Evolutionary conservation across 1,284 basidiomycete genomes (phyloP).

Genomic region (Rhodotorula sp.): DNA sequence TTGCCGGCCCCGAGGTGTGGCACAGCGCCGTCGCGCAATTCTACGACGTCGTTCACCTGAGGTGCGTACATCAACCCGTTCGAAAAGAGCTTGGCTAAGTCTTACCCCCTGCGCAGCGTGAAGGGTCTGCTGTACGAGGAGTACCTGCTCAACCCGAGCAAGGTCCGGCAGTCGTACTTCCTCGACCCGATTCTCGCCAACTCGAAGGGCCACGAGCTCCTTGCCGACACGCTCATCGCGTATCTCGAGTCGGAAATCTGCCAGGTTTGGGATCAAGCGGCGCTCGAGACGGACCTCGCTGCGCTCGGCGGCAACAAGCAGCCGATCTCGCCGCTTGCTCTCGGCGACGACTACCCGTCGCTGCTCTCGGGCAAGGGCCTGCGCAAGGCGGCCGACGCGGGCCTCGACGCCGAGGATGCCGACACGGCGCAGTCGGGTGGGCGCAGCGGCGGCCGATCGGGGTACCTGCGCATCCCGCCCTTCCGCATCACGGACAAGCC

Average conservation of each 20-base stretch:
- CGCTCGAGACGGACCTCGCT: constrained; percentile 56
- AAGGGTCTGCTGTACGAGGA: constrained; percentile 79
- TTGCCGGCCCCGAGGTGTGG: constrained; percentile 80
- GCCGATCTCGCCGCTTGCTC: constrained; percentile 27
- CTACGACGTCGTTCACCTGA: constrained; percentile 89
- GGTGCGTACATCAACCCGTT: constrained; percentile 52
- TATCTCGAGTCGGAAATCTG: constrained; percentile 88
- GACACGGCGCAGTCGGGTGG: constrained; percentile 39
- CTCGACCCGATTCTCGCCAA: constrained; percentile 81
- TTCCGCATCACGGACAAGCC: constrained; percentile 74
- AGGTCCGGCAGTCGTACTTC: constrained; percentile 68
- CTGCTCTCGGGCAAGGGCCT: constrained; percentile 50
- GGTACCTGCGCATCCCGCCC: constrained; percentile 62
- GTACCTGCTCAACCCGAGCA: constrained; percentile 73
- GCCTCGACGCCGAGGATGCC: constrained; percentile 49
- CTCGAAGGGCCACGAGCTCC: constrained; percentile 73
- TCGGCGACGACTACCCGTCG: constrained; percentile 45
- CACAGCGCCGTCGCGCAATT: constrained; percentile 88
- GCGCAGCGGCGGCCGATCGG: constrained; percentile 39
- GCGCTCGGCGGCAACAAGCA: constrained; percentile 42
- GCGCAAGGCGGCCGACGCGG: constrained; percentile 52
- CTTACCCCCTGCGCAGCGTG: constrained; percentile 56
- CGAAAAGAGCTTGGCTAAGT: not conserved
- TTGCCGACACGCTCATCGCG: constrained; percentile 79
- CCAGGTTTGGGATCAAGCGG: constrained; percentile 73